Conservation (phyloP, 106 monocot species). For the Platanthera guangdongensis region DNA sequence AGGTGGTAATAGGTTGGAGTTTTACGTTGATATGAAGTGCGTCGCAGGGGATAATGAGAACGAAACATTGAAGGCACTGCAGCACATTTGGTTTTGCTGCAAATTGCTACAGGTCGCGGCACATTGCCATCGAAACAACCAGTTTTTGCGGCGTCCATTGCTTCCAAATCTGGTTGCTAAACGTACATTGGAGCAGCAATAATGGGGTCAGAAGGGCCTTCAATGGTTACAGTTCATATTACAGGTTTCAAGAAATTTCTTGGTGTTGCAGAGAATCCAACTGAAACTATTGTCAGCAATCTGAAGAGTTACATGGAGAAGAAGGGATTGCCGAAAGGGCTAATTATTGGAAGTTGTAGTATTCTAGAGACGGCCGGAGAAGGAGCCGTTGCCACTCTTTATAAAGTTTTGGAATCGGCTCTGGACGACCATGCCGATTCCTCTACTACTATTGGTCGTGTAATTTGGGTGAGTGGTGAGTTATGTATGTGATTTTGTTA, state of each 20-base stretch:
- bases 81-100: too few species aligned
- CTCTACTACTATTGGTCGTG: constrained; percentile 27
- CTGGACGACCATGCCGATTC: constrained; percentile 22
- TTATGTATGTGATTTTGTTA: neutral
- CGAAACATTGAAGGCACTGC: too few species aligned
- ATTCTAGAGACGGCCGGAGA: constrained; percentile 89
- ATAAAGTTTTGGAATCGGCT: constrained; percentile 55
- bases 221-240: too few species aligned
- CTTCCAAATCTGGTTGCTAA: too few species aligned
- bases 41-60: too few species aligned
- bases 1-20: too few species aligned
- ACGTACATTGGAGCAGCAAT: too few species aligned
- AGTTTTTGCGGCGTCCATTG: too few species aligned
- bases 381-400: constrained; percentile 56
- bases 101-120: too few species aligned
- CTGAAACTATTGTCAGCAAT: constrained; percentile 78
- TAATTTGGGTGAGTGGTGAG: constrained; percentile 49
- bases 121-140: too few species aligned
- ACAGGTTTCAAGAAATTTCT: constrained; percentile 97
- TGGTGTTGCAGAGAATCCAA: constrained; percentile 90
- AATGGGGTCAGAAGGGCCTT: too few species aligned
- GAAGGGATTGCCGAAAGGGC: constrained; percentile 61
- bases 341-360: constrained; percentile 67
- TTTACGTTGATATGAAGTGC: too few species aligned
- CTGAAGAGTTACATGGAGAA: constrained; percentile 61